A percentile compares a stretch with the other conserved stretches of the same genome.
phyloP scores from a whole-genome alignment of 805 yeast species.

The Priceomyces fermenticarens region DNA sequence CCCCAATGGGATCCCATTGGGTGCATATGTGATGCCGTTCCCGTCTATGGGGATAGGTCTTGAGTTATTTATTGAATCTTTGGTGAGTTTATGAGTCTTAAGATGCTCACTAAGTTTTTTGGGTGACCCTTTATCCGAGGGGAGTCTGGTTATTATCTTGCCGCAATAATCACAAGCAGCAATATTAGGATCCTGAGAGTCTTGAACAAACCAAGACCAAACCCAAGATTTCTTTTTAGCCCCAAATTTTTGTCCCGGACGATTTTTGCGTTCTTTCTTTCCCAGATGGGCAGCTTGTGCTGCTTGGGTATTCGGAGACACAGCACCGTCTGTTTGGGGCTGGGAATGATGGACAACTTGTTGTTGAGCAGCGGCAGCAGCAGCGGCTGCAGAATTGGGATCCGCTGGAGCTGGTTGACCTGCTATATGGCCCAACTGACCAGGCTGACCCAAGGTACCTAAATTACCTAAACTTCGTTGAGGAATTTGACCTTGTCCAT shows the following conservation, averaged over 20 bases:
- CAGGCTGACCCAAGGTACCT: conserved; percentile 6
- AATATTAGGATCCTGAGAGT: conserved; percentile 41
- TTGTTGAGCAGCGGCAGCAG: conserved; percentile 8
- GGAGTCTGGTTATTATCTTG: conserved; percentile 43
- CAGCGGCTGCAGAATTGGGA: conserved; percentile 11
- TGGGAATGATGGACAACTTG: conserved; percentile 7
- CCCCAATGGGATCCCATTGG: conserved; percentile 24
- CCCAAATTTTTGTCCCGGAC: conserved; percentile 57
- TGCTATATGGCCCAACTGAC: conserved; percentile 7
- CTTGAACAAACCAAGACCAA: conserved; percentile 61
- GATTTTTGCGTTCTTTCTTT: conserved; percentile 35
- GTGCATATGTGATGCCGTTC: conserved; percentile 31
- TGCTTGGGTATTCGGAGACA: conserved; percentile 7
- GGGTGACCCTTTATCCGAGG: conserved; percentile 57
- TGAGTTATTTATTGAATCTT: conserved; percentile 37
- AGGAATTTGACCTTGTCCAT: conserved; percentile 15
- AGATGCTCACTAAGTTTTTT: conserved; percentile 57
- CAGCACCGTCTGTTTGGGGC: conserved; percentile 5
- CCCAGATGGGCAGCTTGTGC: conserved; percentile 7
- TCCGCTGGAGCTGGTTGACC: conserved; percentile 6
- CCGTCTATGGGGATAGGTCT: conserved; percentile 39
- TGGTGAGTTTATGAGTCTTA: conserved; percentile 49
- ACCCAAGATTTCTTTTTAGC: conserved; percentile 64
- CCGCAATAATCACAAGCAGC: conserved; percentile 58
- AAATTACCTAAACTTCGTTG: conserved; percentile 11